Evolutionary conservation across 1,139 yeast species (phyloP).

Genomic region (Yamadazyma atmosphaerica): DNA sequence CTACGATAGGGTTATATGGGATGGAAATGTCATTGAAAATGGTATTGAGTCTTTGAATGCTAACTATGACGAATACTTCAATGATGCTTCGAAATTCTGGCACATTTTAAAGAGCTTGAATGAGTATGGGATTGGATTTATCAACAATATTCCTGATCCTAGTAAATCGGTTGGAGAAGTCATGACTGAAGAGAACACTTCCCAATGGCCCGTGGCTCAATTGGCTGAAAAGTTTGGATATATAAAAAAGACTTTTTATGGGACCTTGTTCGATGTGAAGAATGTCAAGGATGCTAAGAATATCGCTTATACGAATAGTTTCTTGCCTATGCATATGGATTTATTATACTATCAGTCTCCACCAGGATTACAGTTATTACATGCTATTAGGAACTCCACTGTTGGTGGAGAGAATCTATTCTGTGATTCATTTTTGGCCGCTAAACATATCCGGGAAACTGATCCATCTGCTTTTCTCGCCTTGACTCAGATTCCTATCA

Average conservation of each 20-base stretch:
- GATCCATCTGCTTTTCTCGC: conserved; percentile 71
- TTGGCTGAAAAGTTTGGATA: conserved; percentile 69
- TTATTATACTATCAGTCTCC: conserved; percentile 79
- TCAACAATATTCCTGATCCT: conserved; percentile 52
- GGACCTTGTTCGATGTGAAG: conserved; percentile 69
- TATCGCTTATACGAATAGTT: conserved; percentile 68
- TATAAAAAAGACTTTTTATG: conserved; percentile 72
- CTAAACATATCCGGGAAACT: conserved; percentile 47
- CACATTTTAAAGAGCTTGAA: conserved; percentile 50
- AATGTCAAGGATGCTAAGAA: conserved; percentile 63
- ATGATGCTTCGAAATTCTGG: conserved; percentile 33
- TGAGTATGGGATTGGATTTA: conserved; percentile 58
- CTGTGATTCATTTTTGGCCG: conserved; percentile 76
- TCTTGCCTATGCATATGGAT: conserved; percentile 80
- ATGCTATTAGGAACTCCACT: conserved; percentile 62
- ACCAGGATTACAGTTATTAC: conserved; percentile 77
- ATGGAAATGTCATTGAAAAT: conserved; percentile 18
- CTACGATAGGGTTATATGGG: conserved; percentile 45
- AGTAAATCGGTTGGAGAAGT: conserved; percentile 10
- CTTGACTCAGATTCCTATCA: conserved; percentile 61
- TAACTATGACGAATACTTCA: conserved; percentile 45
- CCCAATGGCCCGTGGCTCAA: conserved; percentile 41
- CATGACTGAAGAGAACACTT: conserved; percentile 30
- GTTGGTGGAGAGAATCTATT: conserved; percentile 72
- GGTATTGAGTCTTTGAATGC: conserved; percentile 24